Percentiles rank a stretch among this genome's conserved stretches.
Conservation (phyloP, 2,329 filamentous ascomycete species). For the Apiospora pterosperma region DNA sequence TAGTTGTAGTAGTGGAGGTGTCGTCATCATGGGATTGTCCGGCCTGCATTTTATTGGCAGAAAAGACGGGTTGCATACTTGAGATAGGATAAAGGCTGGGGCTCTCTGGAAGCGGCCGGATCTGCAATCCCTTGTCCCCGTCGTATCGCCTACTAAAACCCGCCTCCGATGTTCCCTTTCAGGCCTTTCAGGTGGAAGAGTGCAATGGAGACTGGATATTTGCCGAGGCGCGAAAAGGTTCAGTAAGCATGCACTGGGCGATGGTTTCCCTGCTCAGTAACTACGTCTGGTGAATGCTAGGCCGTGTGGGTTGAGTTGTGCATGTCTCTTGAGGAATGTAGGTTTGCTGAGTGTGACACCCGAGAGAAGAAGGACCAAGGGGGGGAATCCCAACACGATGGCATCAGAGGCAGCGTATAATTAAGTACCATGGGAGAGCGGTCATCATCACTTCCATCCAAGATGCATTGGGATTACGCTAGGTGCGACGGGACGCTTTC, state of each 20-base stretch:
- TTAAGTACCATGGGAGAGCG: background rate
- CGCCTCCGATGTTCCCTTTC: constrained; percentile 1
- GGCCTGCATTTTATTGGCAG: background rate
- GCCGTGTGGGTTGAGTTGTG: background rate
- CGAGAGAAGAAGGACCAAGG: background rate
- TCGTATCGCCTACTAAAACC: background rate
- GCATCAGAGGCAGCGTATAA: background rate
- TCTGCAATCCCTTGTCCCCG: background rate
- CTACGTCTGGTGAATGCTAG: background rate
- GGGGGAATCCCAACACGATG: background rate
- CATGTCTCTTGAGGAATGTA: background rate
- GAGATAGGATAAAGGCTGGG: background rate
- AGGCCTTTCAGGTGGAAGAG: background rate
- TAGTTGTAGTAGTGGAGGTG: constrained; percentile 1
- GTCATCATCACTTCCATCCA: background rate
- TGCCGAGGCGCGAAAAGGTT: background rate
- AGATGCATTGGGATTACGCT: background rate
- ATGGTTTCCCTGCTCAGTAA: background rate
- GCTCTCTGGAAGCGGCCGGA: background rate
- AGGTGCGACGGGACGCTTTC: background rate
- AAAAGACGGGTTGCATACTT: background rate
- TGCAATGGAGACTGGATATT: background rate
- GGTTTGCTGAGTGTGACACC: background rate
- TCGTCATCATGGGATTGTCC: constrained; percentile 2
- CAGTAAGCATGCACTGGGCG: background rate